phyloP scores from a whole-genome alignment of 306 rosid genomes.

The Comarum palustre region DNA sequence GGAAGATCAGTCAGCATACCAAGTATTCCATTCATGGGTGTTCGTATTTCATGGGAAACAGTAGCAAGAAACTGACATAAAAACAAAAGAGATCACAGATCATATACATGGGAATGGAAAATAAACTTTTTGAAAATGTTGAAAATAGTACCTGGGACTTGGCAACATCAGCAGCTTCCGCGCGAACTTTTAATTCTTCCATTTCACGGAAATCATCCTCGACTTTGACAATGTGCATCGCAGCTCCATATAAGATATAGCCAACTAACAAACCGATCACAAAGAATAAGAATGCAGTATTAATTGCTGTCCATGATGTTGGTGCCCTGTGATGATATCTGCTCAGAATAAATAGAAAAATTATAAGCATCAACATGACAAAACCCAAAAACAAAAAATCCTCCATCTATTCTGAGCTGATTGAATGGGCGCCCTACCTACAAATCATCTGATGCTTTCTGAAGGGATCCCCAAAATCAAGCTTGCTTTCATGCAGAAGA shows the following conservation, averaged over 20 bases:
- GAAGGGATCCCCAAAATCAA: constrained; percentile 95
- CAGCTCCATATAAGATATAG: constrained; percentile 87
- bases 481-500: constrained; percentile 73
- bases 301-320: constrained; percentile 64
- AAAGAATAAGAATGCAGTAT: constrained; percentile 61
- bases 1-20: constrained; percentile 43
- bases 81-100: constrained; percentile 18
- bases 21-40: constrained; percentile 98
- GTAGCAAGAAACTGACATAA: constrained; percentile 83
- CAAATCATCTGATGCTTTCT: constrained; percentile 92
- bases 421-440: constrained; percentile 51
- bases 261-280: constrained; percentile 80
- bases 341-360: constrained; percentile 32
- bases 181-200: constrained; percentile 66
- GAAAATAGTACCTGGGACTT: constrained; percentile 76
- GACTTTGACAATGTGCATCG: constrained; percentile 83
- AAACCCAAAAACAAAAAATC: background rate
- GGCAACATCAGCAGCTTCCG: constrained; percentile 96
- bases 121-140: constrained; percentile 22
- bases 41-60: constrained; percentile 96
- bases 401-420: background rate
- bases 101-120: constrained; percentile 20
- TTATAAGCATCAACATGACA: constrained; percentile 26
- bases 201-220: constrained; percentile 87
- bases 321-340: constrained; percentile 96